Percentiles rank a stretch among this genome's conserved stretches.
These are phyloP conservation scores for Tolypocladium cylindrosporum DNA, from an alignment of 2,329 filamentous ascomycete species.

Conservation along the genomic window DNA sequence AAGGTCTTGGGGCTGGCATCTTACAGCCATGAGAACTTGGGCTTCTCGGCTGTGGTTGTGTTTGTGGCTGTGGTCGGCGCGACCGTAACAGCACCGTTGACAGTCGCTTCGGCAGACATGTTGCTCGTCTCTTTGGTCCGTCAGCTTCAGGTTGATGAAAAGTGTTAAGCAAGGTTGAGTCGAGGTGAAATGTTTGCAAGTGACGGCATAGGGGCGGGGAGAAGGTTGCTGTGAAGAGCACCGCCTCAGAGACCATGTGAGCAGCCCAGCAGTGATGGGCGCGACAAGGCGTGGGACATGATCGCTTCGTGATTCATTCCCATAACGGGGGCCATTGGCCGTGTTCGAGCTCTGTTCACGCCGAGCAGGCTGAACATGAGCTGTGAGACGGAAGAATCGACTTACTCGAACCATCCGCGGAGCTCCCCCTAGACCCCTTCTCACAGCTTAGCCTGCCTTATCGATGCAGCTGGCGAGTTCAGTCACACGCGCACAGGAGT, in stretches of 20 bases:
- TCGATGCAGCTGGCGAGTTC: background rate
- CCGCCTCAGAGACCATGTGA: background rate
- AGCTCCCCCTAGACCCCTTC: background rate
- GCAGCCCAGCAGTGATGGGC: background rate
- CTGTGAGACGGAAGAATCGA: background rate
- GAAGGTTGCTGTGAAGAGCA: too few species aligned
- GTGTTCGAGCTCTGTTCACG: background rate
- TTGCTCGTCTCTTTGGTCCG: background rate
- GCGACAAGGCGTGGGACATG: background rate
- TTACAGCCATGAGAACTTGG: slow-evolving; percentile 28
- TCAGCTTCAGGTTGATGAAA: slow-evolving; percentile 7
- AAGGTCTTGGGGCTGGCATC: slow-evolving; percentile 2
- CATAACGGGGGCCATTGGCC: background rate
- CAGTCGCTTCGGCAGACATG: slow-evolving; percentile 4
- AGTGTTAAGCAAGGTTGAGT: background rate
- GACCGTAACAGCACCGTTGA: slow-evolving; percentile 3
- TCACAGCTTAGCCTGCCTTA: background rate
- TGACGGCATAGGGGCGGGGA: background rate
- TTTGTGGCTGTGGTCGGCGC: background rate
- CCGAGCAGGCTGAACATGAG: background rate
- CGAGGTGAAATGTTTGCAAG: background rate
- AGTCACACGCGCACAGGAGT: background rate
- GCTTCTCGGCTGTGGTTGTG: background rate
- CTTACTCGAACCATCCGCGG: background rate
- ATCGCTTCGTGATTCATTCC: background rate